Evolutionary conservation across 2,329 filamentous ascomycete genomes (phyloP).

Genomic region (Xylaria digitata): DNA sequence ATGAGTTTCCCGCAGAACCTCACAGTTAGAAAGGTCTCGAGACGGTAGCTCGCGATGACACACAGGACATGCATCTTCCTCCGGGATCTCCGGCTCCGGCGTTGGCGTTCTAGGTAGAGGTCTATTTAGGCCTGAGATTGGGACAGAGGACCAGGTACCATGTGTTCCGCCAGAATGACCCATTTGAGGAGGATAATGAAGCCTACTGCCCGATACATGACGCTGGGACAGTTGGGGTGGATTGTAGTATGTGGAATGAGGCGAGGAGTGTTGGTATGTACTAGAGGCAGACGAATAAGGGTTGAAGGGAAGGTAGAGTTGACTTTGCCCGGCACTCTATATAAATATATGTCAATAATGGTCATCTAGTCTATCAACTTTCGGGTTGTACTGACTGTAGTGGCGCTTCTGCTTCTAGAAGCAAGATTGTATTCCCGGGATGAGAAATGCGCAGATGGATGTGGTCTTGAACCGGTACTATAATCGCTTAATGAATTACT

Average conservation of each 20-base stretch:
- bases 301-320: constrained; percentile 29
- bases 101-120: constrained; percentile 51
- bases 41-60: constrained; percentile 78
- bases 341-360: constrained; percentile 22
- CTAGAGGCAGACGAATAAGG: constrained; percentile 15
- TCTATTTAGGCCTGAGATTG: constrained; percentile 53
- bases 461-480: constrained; percentile 6
- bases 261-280: constrained; percentile 19
- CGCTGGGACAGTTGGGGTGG: constrained; percentile 6
- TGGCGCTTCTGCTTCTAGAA: constrained; percentile 59
- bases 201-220: constrained; percentile 10
- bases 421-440: constrained; percentile 33
- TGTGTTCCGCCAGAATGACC: constrained; percentile 11
- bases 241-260: constrained; percentile 22
- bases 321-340: constrained; percentile 46
- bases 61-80: constrained; percentile 84
- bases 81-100: constrained; percentile 62
- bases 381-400: constrained; percentile 57
- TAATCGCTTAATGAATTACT: constrained; percentile 50
- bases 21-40: constrained; percentile 63
- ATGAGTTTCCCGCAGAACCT: constrained; percentile 67
- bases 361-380: neutral
- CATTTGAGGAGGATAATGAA: constrained; percentile 2
- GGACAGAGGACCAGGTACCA: constrained; percentile 50
- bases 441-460: constrained; percentile 44